Evolutionary conservation across 192 early-diverging fungal genomes (phyloP).

Genomic region (Podochytrium sp.): DNA sequence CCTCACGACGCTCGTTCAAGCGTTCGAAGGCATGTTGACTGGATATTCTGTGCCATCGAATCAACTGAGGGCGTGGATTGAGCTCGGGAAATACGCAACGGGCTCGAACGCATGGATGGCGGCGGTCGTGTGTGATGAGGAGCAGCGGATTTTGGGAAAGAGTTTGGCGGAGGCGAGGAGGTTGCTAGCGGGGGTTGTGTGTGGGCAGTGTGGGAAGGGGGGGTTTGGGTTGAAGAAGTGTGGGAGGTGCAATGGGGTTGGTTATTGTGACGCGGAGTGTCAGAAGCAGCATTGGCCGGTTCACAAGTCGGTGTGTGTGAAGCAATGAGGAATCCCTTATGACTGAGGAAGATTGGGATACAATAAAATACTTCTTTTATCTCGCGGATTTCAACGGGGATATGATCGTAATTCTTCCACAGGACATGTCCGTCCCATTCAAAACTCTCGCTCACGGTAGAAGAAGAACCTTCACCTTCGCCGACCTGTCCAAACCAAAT

Average conservation of each 20-base stretch:
- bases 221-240: slow-evolving; percentile 30
- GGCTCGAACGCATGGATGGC: slow-evolving; percentile 34
- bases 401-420: too few species aligned
- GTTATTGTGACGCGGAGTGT: slow-evolving; percentile 35
- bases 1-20: slow-evolving; percentile 37
- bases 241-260: slow-evolving; percentile 33
- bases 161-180: slow-evolving; percentile 13
- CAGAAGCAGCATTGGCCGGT: slow-evolving; percentile 32
- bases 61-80: not conserved
- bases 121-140: slow-evolving; percentile 40
- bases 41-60: slow-evolving; percentile 15
- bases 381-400: not conserved
- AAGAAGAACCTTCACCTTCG: too few species aligned
- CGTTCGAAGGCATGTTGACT: slow-evolving; percentile 29
- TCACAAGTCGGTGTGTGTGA: slow-evolving; percentile 15
- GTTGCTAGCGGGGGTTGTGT: not conserved
- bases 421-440: too few species aligned
- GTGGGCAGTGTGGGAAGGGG: not conserved
- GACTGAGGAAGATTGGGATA: too few species aligned
- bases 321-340: slow-evolving; percentile 1
- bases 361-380: not conserved
- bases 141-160: slow-evolving; percentile 36
- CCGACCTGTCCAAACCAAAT: too few species aligned
- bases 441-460: too few species aligned
- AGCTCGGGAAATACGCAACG: not conserved